Base-by-base conservation (phyloP, 495 filamentous ascomycete species). In the Friedmanniomyces endolithicus region DNA sequence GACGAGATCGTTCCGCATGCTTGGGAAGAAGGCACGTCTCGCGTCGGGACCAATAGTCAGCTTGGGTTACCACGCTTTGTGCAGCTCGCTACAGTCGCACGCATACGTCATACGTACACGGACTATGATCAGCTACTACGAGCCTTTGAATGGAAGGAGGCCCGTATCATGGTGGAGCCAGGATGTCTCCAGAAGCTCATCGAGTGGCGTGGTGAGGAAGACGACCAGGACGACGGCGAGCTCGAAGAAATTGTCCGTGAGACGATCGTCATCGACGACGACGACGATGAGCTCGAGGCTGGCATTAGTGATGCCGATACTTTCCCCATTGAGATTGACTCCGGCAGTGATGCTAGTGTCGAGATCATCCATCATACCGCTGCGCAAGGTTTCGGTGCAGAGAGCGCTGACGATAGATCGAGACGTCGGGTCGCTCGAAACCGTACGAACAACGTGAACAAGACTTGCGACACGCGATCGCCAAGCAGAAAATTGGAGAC, bases 71-170 rank as follows among this genome's bases (percentile, higher is more conserved):
- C 83, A 49, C 81, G 84, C 23, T 79, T 88, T 55, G 85, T 85
- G 11, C 85, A 90, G 59, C 76, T 95, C 43, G 89, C 89, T 1
- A 86, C 88, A 8, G 76, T 85, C 60, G 88, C 90, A 52, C 86
- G 94, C 67, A 87, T 95, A 61, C 78, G 90, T 35, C 90, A 96
- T 64, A 73, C 71, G 27, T 87, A 94, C 66, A 96, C 90, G 19
- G 75, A 86, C 57, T 96, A 96, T 67, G 89, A 96, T 68, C 70
- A 77, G 57, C 72, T 94, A 25, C 72, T 96, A 24, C 80, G 74
- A 55, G 72, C 76, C 45, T 79, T 75, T 6, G 71, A 68, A 7
- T 89, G 80, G 68, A 71, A 76, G 40, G 84, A 86, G 53, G 87
- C 88, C 23, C 76, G 89, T 55, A 76, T 74, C 53, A 67, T 71